Evolutionary conservation across 2,329 filamentous ascomycete genomes (phyloP).

Genomic region (Penicillium sp.): DNA sequence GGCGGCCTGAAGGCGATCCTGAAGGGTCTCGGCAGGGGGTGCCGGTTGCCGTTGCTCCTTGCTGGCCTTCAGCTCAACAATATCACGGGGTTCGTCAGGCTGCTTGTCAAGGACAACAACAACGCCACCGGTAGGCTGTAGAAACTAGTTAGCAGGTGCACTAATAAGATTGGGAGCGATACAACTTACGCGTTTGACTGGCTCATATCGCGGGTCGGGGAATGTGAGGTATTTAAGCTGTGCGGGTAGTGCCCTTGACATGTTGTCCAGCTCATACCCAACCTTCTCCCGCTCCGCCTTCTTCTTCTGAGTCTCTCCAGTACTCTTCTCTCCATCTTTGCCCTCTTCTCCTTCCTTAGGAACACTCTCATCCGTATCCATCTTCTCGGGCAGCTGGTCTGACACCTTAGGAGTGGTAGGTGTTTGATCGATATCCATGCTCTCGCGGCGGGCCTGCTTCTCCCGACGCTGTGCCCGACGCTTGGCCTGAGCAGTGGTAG

Average conservation of each 20-base stretch:
- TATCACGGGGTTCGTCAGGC: constrained; percentile 73
- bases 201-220: constrained; percentile 84
- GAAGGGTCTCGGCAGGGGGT: constrained; percentile 41
- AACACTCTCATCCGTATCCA: constrained; percentile 71
- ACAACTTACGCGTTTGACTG: constrained; percentile 77
- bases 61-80: constrained; percentile 91
- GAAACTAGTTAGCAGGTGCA: constrained; percentile 41
- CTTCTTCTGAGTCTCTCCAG: constrained; percentile 69
- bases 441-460: constrained; percentile 81
- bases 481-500: constrained; percentile 95
- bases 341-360: constrained; percentile 58
- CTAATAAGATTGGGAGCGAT: background rate
- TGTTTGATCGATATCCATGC: constrained; percentile 89
- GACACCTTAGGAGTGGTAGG: constrained; percentile 71
- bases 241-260: constrained; percentile 87
- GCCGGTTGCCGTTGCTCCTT: constrained; percentile 57
- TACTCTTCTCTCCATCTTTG: constrained; percentile 62
- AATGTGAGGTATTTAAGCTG: constrained; percentile 97
- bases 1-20: constrained; percentile 45
- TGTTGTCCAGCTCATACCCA: constrained; percentile 94
- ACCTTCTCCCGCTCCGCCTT: constrained; percentile 95
- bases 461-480: constrained; percentile 93
- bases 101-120: constrained; percentile 85
- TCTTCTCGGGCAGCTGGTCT: constrained; percentile 70
- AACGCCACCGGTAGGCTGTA: constrained; percentile 85